Evolutionary conservation across 371 early-diverging fungal species (phyloP).

Genomic region (Mucor sp.): DNA sequence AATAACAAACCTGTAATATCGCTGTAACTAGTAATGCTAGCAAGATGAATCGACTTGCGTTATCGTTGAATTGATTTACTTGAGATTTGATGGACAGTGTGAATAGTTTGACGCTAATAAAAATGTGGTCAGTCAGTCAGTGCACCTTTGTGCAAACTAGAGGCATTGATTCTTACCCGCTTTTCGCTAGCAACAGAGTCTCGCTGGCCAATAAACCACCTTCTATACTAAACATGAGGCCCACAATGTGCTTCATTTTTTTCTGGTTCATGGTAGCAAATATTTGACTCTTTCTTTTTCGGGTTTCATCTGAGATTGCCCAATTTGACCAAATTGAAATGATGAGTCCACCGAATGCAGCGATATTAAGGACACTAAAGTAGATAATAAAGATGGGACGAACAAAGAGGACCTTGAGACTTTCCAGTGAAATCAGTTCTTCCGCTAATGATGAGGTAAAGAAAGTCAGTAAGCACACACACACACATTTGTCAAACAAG

Average conservation of each 20-base stretch:
- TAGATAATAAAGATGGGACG: slow-evolving; percentile 65
- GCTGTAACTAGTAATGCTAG: slow-evolving; percentile 61
- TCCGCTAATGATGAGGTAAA: slow-evolving; percentile 36
- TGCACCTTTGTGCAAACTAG: no score
- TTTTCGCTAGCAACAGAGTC: slow-evolving; percentile 67
- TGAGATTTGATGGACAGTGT: slow-evolving; percentile 53
- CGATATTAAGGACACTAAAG: slow-evolving; percentile 62
- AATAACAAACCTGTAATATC: slow-evolving; percentile 56
- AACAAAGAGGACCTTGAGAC: slow-evolving; percentile 59
- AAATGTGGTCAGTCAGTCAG: background rate
- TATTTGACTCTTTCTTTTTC: slow-evolving; percentile 35
- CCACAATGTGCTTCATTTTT: slow-evolving; percentile 55
- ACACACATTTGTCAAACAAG: no score
- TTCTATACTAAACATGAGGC: slow-evolving; percentile 63
- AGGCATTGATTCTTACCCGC: slow-evolving; percentile 43
- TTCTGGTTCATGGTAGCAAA: slow-evolving; percentile 45
- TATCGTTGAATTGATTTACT: slow-evolving; percentile 66
- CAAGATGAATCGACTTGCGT: slow-evolving; percentile 60
- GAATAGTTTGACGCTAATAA: slow-evolving; percentile 56
- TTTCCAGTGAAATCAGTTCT: slow-evolving; percentile 57
- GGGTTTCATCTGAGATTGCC: slow-evolving; percentile 44
- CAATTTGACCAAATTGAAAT: slow-evolving; percentile 63
- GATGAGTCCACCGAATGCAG: slow-evolving; percentile 53
- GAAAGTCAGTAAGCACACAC: background rate
- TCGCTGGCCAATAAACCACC: slow-evolving; percentile 70